Evolutionary conservation across 75 land plant species (phyloP).

Genomic region (Pinus tabuliformis): DNA sequence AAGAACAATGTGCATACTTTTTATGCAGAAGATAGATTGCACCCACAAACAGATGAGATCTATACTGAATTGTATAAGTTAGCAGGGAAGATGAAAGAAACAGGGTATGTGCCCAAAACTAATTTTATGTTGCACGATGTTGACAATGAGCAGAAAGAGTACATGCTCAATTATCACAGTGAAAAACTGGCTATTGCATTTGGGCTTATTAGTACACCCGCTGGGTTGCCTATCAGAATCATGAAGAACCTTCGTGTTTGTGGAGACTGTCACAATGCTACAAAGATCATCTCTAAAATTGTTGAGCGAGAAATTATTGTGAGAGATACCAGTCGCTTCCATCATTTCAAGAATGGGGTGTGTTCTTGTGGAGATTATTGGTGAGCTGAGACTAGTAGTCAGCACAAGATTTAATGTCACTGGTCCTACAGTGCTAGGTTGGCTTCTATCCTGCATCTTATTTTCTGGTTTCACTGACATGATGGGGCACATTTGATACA

Average conservation of each 20-base stretch:
- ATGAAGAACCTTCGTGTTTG: conserved; percentile 60
- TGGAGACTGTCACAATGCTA: conserved; percentile 59
- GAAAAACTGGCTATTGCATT: conserved; percentile 71
- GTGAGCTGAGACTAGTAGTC: too few relatives aligned
- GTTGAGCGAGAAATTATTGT: conserved; percentile 43
- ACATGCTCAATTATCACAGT: conserved; percentile 46
- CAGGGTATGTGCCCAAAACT: conserved; percentile 3
- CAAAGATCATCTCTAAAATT: conserved; percentile 50
- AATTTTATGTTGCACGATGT: conserved; percentile 39
- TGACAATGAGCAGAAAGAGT: conserved; percentile 47
- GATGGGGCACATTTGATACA: too few relatives aligned
- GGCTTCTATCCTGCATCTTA: too few relatives aligned
- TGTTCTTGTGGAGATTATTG: too few relatives aligned
- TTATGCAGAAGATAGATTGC: not conserved
- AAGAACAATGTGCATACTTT: not conserved
- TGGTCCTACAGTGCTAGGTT: too few relatives aligned
- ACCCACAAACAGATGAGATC: not conserved
- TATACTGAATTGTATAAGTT: not conserved
- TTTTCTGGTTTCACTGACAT: too few relatives aligned
- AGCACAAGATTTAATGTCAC: too few relatives aligned
- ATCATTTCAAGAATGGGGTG: conserved; percentile 19
- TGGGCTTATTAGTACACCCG: conserved; percentile 35
- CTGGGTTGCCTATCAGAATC: conserved; percentile 21
- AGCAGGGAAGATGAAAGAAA: not conserved
- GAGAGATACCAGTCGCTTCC: conserved; percentile 66